phyloP scores from a whole-genome alignment of 2,329 filamentous ascomycete species.

The Apiospora saccharicola region DNA sequence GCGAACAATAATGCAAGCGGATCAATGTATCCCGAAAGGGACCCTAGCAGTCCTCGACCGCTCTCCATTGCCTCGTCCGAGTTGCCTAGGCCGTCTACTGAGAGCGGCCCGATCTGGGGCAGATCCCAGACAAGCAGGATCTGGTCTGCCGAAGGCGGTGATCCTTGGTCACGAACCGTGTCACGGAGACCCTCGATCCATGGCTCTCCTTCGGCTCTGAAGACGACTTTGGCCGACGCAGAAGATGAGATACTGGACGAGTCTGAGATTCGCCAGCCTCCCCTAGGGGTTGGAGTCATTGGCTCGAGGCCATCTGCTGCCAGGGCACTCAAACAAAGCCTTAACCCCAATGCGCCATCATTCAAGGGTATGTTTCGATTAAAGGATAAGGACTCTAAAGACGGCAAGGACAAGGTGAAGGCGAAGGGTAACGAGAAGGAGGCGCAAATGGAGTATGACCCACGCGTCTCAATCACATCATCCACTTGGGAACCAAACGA shows the following conservation, averaged over 20 bases:
- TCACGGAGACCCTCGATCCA: constrained; percentile 85
- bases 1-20: constrained; percentile 57
- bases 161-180: constrained; percentile 67
- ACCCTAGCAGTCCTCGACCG: constrained; percentile 69
- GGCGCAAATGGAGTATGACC: constrained; percentile 50
- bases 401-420: constrained; percentile 48
- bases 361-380: constrained; percentile 77
- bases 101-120: constrained; percentile 77
- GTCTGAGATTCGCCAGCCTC: constrained; percentile 60
- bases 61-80: constrained; percentile 74
- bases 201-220: constrained; percentile 71
- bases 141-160: constrained; percentile 67
- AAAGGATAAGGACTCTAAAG: constrained; percentile 38
- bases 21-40: constrained; percentile 59
- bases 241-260: constrained; percentile 71
- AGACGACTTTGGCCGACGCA: constrained; percentile 68
- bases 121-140: constrained; percentile 61
- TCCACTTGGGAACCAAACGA: constrained; percentile 46
- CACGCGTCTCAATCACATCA: constrained; percentile 46
- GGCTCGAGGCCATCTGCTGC: constrained; percentile 73
- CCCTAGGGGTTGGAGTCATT: constrained; percentile 73
- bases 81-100: constrained; percentile 79
- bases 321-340: constrained; percentile 62
- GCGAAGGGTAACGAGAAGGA: constrained; percentile 50
- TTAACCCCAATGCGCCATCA: constrained; percentile 89